A percentile compares a stretch with the other conserved stretches of the same genome.
Evolutionary conservation across 2,329 filamentous ascomycete genomes (phyloP).

Genomic region (Alternaria gansuensis): DNA sequence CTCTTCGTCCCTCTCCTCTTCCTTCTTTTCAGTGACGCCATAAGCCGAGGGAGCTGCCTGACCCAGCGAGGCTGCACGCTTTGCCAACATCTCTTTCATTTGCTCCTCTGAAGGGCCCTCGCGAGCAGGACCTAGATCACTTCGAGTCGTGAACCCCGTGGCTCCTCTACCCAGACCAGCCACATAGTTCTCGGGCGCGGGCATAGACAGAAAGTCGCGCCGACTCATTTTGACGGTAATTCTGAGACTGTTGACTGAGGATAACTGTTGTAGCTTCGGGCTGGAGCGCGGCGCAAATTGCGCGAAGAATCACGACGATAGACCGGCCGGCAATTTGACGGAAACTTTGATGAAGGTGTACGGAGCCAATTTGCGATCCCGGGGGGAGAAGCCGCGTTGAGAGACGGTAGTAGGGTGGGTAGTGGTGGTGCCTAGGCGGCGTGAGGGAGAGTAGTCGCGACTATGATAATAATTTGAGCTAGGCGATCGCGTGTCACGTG

Average conservation of each 20-base stretch:
- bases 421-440: not conserved
- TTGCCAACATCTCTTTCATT: slow-evolving; percentile 96
- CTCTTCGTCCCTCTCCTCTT: slow-evolving; percentile 76
- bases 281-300: slow-evolving; percentile 1
- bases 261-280: not conserved
- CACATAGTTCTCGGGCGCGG: slow-evolving; percentile 72
- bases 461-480: slow-evolving; percentile 24
- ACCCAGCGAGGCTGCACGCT: slow-evolving; percentile 84
- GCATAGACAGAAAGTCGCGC: slow-evolving; percentile 89
- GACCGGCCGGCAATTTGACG: not conserved
- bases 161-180: slow-evolving; percentile 97
- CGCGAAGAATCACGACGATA: not conserved
- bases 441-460: slow-evolving; percentile 17
- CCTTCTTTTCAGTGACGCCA: slow-evolving; percentile 73
- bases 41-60: slow-evolving; percentile 76
- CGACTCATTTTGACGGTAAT: slow-evolving; percentile 62
- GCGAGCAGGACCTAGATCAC: slow-evolving; percentile 91
- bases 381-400: not conserved
- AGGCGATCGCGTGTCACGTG: slow-evolving; percentile 35
- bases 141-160: slow-evolving; percentile 96
- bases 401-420: not conserved
- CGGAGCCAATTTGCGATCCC: not conserved
- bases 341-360: not conserved
- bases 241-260: not conserved
- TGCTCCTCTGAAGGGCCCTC: slow-evolving; percentile 97